Evolutionary conservation across 805 yeast species (phyloP).

Genomic region (Lipomyces orientalis): DNA sequence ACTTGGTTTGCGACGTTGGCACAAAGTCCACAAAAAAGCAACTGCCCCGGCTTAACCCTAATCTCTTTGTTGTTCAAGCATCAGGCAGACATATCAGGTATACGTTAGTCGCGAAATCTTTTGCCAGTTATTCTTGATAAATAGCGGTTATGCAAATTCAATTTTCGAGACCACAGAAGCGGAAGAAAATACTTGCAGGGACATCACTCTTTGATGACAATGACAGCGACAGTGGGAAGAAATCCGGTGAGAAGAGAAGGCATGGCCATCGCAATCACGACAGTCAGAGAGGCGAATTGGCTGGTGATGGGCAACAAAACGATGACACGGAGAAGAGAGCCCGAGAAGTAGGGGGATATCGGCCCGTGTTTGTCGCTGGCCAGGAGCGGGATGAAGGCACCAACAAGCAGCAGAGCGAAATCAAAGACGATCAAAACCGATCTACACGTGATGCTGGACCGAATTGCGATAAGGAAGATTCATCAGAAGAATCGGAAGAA

Average conservation of each 20-base stretch:
- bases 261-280: not conserved
- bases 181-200: not conserved
- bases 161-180: not conserved
- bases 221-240: not conserved
- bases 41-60: too few relatives aligned
- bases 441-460: not conserved
- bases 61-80: too few relatives aligned
- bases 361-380: constrained; percentile 6
- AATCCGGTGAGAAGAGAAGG: not conserved
- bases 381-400: not conserved
- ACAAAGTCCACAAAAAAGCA: too few relatives aligned
- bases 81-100: too few relatives aligned
- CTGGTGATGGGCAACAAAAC: not conserved
- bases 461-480: not conserved
- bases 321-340: not conserved
- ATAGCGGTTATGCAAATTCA: not conserved
- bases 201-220: not conserved
- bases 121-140: not conserved
- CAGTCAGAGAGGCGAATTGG: not conserved
- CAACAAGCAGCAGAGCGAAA: constrained; percentile 7
- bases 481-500: constrained; percentile 11
- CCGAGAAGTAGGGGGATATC: not conserved
- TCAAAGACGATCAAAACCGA: not conserved
- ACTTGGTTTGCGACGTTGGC: too few relatives aligned
- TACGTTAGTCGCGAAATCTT: not conserved